Base-by-base conservation (phyloP, 129 eudicot genomes). In the Chrysanthemum seticuspe region DNA sequence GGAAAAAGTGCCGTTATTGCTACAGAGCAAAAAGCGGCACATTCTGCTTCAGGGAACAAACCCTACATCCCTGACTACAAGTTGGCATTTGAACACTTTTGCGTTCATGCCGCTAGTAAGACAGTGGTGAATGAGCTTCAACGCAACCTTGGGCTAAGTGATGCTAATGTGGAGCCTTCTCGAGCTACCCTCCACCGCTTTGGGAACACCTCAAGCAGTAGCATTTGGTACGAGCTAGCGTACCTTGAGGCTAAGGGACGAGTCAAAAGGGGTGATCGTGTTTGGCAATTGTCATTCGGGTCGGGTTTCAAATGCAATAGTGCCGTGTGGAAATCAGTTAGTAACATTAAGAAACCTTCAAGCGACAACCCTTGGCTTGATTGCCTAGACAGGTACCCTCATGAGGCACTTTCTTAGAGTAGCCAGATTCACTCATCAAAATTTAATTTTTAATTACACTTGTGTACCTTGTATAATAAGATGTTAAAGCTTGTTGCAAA, bases 41-140 rank as follows among this genome's bases (percentile, higher is more conserved):
- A 73, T 15, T 16, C 83, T 9, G 52, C 70, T 15, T 63, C 84
- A 29, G 68, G 77, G 11, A 70, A 40, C 53, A 93, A 86, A 62
- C 99, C 99, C 0, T 91, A 95, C 85, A 91, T 95, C 36, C 99
- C 99, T 1, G 99, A 95, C 81, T 91, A 88, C 86, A 95, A 91
- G 85, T 85, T 95, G 0, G 99, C 99, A 0, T 91, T 95, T 21
- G 99, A 95, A 88, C 97, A 95, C 71, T 88, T 95, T 74, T 95
- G 99, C 29, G 86, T 95, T 50, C 97, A 95, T 19, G 95, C 97
- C 13, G 91, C 99, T n/a, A 95, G 99, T 74, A 95, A 95, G 23
- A 83, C 89, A 0, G 99, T 88, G 29, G 89, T 95, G 40, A 86
- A 91, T 44, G 96, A 95, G 84, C 91, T 95, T 19, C 99, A 91